Evolutionary conservation across 805 yeast genomes (phyloP), one percentile per base, ranked within the genome.

Genomic region (Saccharomycopsis schoenii): DNA sequence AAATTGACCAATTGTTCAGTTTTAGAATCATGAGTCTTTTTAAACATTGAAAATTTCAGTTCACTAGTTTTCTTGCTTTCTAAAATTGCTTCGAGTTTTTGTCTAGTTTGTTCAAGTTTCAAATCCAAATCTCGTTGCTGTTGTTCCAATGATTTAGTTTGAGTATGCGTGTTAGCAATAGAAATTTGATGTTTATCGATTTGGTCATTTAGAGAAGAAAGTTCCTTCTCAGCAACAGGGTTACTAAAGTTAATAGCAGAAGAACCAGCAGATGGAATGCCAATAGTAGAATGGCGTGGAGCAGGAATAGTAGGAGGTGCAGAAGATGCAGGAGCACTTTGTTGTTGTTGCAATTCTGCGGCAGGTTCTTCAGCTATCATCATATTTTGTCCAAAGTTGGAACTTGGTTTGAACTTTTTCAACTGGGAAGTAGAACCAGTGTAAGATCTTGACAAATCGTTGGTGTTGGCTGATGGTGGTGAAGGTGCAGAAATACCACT

Each of bases 161-260:
- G 97, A 67, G 86, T 89, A 0, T 96, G 87, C 51, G 88, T 77
- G 67, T 92, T 89, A 15, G 96, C 97, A 71, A 90, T 80, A 67
- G 89, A 97, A 6, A 91, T 81, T 6, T 94, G 83, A 3, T 96
- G 93, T 62, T 82, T 81, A 1, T 96, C 83, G 57, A 90, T 75
- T 68, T 85, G 83, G 36, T 84, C 83, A 1, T 89, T 80, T 39
- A 58, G 64, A 14, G 80, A 77, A 34, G 82, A 80, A 4, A 76
- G 77, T 15, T 76, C 69, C 62, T 80, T 73, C 64, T 82, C 74
- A 2, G 85, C 84, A 57, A 77, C 82, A 66, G 80, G 81, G 65
- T 82, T 82, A 43, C 74, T 69, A 29, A 66, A 66, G 6, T 61
- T 61, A 66, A 73, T 58, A 65, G 66, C 57, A 37, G 67, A 10